Evolutionary conservation across 1,139 yeast genomes (phyloP).

Genomic region (Kodamaea plutei): DNA sequence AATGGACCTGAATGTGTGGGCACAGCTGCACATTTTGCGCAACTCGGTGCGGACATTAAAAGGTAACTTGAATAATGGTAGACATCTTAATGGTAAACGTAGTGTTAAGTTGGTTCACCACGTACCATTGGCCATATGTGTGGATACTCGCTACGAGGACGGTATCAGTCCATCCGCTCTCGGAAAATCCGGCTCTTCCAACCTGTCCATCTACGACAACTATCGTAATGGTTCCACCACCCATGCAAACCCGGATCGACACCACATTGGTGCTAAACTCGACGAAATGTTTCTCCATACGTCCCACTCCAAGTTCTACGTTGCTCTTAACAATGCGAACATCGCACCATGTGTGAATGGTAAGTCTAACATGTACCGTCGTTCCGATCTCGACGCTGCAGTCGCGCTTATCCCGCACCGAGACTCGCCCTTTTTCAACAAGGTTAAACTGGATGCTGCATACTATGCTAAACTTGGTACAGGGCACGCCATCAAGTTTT

Average conservation of each 20-base stretch:
- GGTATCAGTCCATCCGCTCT: not conserved
- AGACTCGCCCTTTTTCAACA: slow-evolving; percentile 27
- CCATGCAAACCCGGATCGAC: no score
- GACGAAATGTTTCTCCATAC: slow-evolving; percentile 86
- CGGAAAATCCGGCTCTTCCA: no score
- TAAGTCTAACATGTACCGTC: slow-evolving; percentile 76
- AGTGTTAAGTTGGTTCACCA: slow-evolving; percentile 76
- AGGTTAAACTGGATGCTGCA: slow-evolving; percentile 31
- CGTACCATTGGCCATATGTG: slow-evolving; percentile 61
- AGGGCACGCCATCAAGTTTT: slow-evolving; percentile 59
- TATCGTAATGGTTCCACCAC: no score
- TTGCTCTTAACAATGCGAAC: slow-evolving; percentile 69
- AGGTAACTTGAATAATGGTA: slow-evolving; percentile 45
- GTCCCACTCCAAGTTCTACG: slow-evolving; percentile 81
- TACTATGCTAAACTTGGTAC: slow-evolving; percentile 27
- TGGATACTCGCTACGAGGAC: slow-evolving; percentile 6
- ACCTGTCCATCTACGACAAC: no score
- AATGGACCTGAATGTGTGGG: slow-evolving; percentile 87
- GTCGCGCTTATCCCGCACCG: slow-evolving; percentile 26
- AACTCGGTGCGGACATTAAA: slow-evolving; percentile 60
- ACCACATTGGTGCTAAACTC: slow-evolving; percentile 53
- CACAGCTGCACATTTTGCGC: slow-evolving; percentile 57
- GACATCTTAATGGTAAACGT: slow-evolving; percentile 21
- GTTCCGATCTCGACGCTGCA: slow-evolving; percentile 63
- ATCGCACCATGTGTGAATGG: slow-evolving; percentile 92